Evolutionary conservation across 148 eudicot genomes (phyloP), one percentile per base, ranked within the genome.

Genomic region (Suaeda aralocaspica): DNA sequence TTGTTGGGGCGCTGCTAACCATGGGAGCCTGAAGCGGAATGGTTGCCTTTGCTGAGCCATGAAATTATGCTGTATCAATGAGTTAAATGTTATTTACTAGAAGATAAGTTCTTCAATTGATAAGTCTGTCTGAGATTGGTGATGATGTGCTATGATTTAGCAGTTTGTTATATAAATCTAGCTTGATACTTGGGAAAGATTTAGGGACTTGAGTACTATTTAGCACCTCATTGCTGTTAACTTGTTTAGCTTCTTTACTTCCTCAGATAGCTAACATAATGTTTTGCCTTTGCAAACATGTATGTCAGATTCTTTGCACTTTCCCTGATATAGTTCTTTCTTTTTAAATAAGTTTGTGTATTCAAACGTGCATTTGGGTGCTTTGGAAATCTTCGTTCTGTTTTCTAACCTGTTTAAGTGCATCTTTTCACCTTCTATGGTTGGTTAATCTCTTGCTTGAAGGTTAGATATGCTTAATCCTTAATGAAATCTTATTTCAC

Each of bases 21-120:
- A 83, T 28, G 86, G 89, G 15, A 83, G 73, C 64, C 89, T 83
- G 56, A 83, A 88, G 24, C 85, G 83, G 55, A 81, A 83, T 59
- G 72, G 55, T 33, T 72, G 72, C 76, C 83, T 80, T 59, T 79
- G 80, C 41, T 83, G 84, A 28, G 83, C 80, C 88, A 83, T 84
- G 59, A 71, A 61, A 49, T 1, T 49, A 4, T 49, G 53, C 18
- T 13, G 2, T 46, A 46, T 46, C 4, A 46, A 14, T 30, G 42
- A 46, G 60, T 56, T 22, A 12, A 64, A 21, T 14, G 11, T 62
- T 57, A 57, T 41, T 10, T 14, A 57, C 21, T 33, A 58, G 29
- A 46, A 68, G 29, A 14, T 42, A 7, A 18, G 11, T 19, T 50
- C 22, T 48, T 64, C 22, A 22, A 34, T 15, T 57, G 16, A 26